Base-by-base conservation (phyloP, 495 filamentous ascomycete species). In the Penicillium cataractarum region DNA sequence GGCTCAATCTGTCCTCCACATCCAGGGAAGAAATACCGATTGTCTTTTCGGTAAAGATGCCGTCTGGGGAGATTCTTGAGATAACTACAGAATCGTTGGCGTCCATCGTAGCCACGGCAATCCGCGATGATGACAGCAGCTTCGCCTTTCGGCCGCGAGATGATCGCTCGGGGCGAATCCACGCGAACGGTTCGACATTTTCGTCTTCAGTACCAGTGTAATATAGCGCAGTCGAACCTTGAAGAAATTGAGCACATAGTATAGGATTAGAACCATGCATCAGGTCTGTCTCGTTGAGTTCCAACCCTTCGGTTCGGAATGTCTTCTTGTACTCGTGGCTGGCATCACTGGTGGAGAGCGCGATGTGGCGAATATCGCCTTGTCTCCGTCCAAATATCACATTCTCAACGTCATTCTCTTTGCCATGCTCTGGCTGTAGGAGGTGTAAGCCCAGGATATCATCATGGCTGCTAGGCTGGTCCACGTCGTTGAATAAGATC, bases 401-500 rank as follows among this genome's bases (percentile, higher is more conserved):
- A 62, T 79, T 71, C 52, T 74, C 76, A 4, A 71, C 66, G 13
- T 73, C 73, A 2, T 21, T 51, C 19, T 65, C 58, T 59, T 73
- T 68, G 22, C 55, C 63, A 52, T 55, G 79, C 12, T 75, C 64
- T 5, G 80, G 72, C 15, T 72, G 63, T 27, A 90, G 64, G 1
- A 90, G 63, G 67, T 85, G 83, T 15, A 90, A 27, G 13, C 81
- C 76, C 35, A 83, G 85, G 48, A 90, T 84, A 72, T 91, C 88
- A 64, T 89, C 88, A 55, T 77, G 76, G n/a, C 86, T 87, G 61
- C 83, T 85, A 10, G 70, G 65, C 55, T 79, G 71, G 5, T 82
- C 75, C 29, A 80, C 58, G 44, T 85, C 80, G 60, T 83, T 80
- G 65, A 86, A 87, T 1, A 78, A 72, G 50, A 82, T 65, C 82